Evolutionary conservation across 768 basidiomycete genomes (phyloP).

Genomic region (Hemileccinum impolitum): DNA sequence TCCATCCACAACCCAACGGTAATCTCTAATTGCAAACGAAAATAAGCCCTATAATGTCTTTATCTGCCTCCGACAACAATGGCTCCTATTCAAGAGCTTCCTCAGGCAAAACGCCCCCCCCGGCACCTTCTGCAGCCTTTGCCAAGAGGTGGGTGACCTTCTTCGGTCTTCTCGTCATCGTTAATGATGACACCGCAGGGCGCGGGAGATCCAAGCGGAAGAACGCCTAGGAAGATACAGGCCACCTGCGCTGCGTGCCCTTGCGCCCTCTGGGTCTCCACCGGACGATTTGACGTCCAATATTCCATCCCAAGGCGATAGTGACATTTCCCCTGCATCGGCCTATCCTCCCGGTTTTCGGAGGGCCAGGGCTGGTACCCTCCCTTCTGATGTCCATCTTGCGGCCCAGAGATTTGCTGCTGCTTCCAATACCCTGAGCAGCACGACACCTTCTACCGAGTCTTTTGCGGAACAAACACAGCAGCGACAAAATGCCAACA

Average conservation of each 20-base stretch:
- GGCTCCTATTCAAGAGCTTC: constrained; percentile 77
- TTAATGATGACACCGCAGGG: constrained; percentile 43
- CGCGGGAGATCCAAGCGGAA: constrained; percentile 81
- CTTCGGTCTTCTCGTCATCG: constrained; percentile 10
- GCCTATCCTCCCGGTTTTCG: constrained; percentile 85
- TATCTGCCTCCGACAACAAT: constrained; percentile 81
- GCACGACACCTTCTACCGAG: constrained; percentile 47
- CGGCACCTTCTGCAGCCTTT: constrained; percentile 85
- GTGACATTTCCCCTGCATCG: constrained; percentile 58
- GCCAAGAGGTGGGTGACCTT: constrained; percentile 67
- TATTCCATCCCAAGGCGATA: constrained; percentile 56
- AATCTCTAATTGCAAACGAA: constrained; percentile 77
- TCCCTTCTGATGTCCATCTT: constrained; percentile 92
- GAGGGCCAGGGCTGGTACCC: constrained; percentile 95
- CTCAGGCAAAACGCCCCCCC: constrained; percentile 87
- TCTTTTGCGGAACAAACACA: constrained; percentile 46
- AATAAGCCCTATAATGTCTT: constrained; percentile 78
- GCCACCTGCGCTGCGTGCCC: constrained; percentile 72
- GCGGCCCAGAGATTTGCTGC: constrained; percentile 80
- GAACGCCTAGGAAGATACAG: constrained; percentile 71
- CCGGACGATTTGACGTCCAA: constrained; percentile 64
- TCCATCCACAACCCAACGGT: constrained; percentile 39
- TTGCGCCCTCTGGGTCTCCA: constrained; percentile 68
- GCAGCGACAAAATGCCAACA: constrained; percentile 35
- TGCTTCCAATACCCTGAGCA: constrained; percentile 54